Conservation (phyloP, 129 eudicot species). For the Flaveria brownii region DNA sequence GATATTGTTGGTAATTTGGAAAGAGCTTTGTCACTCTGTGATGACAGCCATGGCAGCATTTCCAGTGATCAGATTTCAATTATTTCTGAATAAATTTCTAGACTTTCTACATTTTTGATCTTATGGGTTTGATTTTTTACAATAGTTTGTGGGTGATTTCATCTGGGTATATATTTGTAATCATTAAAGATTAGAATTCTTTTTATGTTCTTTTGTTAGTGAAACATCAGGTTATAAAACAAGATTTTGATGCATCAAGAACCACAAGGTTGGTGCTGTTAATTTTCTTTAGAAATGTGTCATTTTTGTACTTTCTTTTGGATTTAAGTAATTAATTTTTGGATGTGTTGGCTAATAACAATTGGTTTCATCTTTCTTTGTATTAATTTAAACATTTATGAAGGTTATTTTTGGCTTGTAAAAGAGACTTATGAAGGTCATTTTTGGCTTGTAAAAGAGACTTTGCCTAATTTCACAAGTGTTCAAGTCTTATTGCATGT, state of each 20-base stretch:
- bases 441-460: conserved; percentile 5
- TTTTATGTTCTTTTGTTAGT: conserved; percentile 24
- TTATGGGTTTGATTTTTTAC: conserved; percentile 19
- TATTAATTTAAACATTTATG: background rate
- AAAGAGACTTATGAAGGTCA: conserved; percentile 1
- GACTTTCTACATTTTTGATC: conserved; percentile 18
- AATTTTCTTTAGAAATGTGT: conserved; percentile 6
- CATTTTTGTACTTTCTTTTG: conserved; percentile 3
- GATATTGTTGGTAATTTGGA: conserved; percentile 91
- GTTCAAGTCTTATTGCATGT: conserved; percentile 11
- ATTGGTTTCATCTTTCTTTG: background rate
- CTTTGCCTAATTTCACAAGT: conserved; percentile 4
- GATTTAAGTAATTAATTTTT: background rate
- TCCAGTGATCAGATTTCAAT: conserved; percentile 75
- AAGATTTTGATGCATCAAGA: conserved; percentile 29
- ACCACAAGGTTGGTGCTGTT: conserved; percentile 34
- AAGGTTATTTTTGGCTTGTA: conserved; percentile 4
- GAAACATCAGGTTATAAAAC: conserved; percentile 24
- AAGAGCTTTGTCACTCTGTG: conserved; percentile 68
- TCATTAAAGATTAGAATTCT: conserved; percentile 30
- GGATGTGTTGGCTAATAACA: too few relatives aligned
- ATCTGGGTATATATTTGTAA: conserved; percentile 35
- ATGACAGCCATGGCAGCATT: conserved; percentile 80
- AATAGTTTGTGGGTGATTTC: conserved; percentile 23
- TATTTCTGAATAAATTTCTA: conserved; percentile 55